Evolutionary conservation across 441 rosid species (phyloP).

Genomic region (Oxalis stricta): DNA sequence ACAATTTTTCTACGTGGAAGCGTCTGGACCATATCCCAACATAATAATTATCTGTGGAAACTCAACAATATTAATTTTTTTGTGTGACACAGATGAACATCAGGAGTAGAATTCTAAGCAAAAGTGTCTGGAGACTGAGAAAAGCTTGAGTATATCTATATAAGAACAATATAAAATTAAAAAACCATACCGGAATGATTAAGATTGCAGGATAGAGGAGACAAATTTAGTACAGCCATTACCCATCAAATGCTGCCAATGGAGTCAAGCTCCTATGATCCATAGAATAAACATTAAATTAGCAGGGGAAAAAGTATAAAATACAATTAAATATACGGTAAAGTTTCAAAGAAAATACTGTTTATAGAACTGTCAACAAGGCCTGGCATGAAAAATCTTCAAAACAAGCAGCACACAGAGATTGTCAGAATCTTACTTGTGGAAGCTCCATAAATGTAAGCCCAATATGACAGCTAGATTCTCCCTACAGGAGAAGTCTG

Average conservation of each 20-base stretch:
- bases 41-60: slow-evolving; percentile 50
- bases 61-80: slow-evolving; percentile 8
- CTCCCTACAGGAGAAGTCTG: slow-evolving; percentile 76
- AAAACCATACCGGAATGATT: slow-evolving; percentile 52
- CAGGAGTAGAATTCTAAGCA: neutral
- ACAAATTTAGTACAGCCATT: slow-evolving; percentile 75
- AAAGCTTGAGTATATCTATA: slow-evolving; percentile 4
- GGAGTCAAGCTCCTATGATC: slow-evolving; percentile 56
- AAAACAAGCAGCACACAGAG: neutral
- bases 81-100: neutral
- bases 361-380: neutral
- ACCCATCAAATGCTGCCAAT: slow-evolving; percentile 89
- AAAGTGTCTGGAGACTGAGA: neutral
- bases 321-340: slow-evolving; percentile 1
- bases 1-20: slow-evolving; percentile 71
- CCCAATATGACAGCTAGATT: slow-evolving; percentile 52
- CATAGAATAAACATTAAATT: slow-evolving; percentile 10
- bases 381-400: neutral
- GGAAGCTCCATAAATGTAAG: slow-evolving; percentile 72
- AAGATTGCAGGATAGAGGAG: slow-evolving; percentile 75
- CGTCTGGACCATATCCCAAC: slow-evolving; percentile 76
- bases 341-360: no score
- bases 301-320: no score
- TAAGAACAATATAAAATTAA: neutral
- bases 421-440: slow-evolving; percentile 34